A percentile compares a stretch with the other conserved stretches of the same genome.
phyloP scores from a whole-genome alignment of 176 grass and related monocot genomes.

The Bromus sterilis region DNA sequence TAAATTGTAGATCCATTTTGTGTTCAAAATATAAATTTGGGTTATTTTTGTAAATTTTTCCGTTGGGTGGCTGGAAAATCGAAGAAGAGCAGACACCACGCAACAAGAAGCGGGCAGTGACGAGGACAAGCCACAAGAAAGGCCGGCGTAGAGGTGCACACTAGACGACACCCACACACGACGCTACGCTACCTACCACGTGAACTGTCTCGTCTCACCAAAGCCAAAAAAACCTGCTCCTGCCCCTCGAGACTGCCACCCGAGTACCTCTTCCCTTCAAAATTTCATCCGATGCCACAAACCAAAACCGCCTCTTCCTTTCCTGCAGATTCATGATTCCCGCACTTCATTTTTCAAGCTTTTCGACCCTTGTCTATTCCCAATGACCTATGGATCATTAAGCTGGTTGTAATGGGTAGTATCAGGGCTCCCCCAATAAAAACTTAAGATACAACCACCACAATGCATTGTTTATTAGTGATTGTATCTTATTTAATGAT shows the following conservation, averaged over 20 bases:
- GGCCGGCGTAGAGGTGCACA: neutral
- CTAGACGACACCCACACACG: neutral
- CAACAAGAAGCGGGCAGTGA: neutral
- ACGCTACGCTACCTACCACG: conserved; percentile 4
- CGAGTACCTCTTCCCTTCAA: neutral
- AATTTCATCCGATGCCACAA: neutral
- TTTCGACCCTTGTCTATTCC: neutral
- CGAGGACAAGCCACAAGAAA: neutral
- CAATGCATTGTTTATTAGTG: too few species aligned
- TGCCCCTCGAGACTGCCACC: neutral
- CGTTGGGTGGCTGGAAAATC: neutral
- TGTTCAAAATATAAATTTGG: too few species aligned
- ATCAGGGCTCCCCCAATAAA: too few species aligned
- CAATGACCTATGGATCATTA: neutral
- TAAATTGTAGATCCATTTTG: too few species aligned
- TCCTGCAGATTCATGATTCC: neutral
- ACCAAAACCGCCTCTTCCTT: neutral
- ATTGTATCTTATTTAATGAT: too few species aligned
- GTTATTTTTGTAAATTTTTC: too few species aligned
- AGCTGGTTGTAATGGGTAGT: too few species aligned
- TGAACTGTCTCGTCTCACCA: neutral
- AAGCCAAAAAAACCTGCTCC: neutral
- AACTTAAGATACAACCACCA: too few species aligned
- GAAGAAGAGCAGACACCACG: neutral
- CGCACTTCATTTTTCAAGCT: neutral